These are phyloP conservation scores for Fagopyrum esculentum DNA, from an alignment of 148 eudicot genomes.

Conservation along the genomic window DNA sequence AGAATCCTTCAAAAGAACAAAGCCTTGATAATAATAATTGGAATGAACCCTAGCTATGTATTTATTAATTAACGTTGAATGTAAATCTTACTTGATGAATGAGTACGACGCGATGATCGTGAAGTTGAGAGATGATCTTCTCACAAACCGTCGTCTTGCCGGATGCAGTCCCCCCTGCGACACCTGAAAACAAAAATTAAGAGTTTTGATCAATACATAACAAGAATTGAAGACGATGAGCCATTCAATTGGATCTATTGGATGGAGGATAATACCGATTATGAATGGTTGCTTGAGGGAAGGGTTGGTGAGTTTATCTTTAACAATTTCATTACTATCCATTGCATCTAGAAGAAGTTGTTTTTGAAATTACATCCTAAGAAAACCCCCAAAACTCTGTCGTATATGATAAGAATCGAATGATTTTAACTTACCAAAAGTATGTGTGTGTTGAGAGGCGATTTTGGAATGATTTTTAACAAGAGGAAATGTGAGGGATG, in stretches of 20 bases:
- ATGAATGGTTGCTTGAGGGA: neutral
- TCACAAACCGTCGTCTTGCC: slow-evolving; percentile 71
- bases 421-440: too few species aligned
- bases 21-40: neutral
- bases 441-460: neutral
- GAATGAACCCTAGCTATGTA: neutral
- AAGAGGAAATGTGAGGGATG: neutral
- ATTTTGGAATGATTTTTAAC: neutral
- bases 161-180: slow-evolving; percentile 61
- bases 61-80: neutral
- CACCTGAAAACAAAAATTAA: slow-evolving; percentile 27
- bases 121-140: slow-evolving; percentile 53
- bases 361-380: too few species aligned
- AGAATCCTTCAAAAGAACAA: slow-evolving; percentile 29
- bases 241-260: neutral
- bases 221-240: neutral
- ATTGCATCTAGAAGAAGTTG: too few species aligned
- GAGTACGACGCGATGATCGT: slow-evolving; percentile 61
- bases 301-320: neutral
- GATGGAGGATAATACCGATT: neutral
- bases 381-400: too few species aligned
- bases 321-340: too few species aligned
- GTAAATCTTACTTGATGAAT: slow-evolving; percentile 38
- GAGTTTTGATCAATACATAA: neutral
- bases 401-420: too few species aligned